phyloP scores from a whole-genome alignment of 495 filamentous ascomycete genomes.

The Geopyxis carbonaria region DNA sequence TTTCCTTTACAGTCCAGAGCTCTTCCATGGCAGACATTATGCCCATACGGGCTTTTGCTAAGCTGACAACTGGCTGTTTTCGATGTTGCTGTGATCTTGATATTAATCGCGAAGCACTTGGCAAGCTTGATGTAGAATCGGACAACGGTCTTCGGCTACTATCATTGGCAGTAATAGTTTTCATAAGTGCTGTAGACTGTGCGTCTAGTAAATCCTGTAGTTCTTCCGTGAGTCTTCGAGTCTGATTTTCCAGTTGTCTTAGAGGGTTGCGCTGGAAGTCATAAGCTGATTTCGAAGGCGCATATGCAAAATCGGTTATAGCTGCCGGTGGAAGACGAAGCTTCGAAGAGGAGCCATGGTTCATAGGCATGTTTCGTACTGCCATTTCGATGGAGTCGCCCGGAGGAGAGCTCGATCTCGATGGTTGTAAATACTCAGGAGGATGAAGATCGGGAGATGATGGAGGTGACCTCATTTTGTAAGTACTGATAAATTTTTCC shows the following conservation, averaged over 20 bases:
- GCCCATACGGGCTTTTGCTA: constrained; percentile 34
- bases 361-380: no score
- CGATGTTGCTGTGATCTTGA: constrained; percentile 18
- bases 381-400: no score
- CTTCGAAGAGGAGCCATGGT: no score
- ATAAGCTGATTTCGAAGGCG: constrained; percentile 12
- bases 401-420: no score
- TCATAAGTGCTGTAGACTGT: constrained; percentile 58
- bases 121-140: constrained; percentile 15
- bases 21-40: constrained; percentile 55
- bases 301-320: constrained; percentile 14
- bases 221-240: constrained; percentile 50
- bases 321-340: constrained; percentile 15
- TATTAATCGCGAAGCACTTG: no score
- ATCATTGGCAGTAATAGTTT: no score
- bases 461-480: no score
- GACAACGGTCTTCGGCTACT: constrained; percentile 32
- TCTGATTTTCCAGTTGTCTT: constrained; percentile 33
- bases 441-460: no score
- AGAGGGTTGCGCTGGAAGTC: constrained; percentile 21
- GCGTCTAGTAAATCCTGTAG: constrained; percentile 71
- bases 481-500: no score
- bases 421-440: no score
- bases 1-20: constrained; percentile 51
- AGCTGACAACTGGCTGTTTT: constrained; percentile 19